Evolutionary conservation across 73 alveolate genomes (phyloP), one percentile per base, ranked within the genome.

Genomic region (Paramecium biaurelia): DNA sequence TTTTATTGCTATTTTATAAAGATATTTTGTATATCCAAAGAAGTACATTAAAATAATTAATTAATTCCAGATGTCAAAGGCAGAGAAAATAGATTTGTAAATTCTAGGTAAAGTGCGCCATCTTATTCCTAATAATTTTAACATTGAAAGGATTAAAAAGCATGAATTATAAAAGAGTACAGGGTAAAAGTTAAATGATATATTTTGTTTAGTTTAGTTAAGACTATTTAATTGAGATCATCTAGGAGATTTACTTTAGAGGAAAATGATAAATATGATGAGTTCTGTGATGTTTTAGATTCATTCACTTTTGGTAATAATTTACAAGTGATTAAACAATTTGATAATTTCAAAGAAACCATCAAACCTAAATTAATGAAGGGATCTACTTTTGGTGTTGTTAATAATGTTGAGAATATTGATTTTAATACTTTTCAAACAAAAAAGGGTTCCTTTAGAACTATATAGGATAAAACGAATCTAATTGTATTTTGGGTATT

Each of bases 201-300:
- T 18, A 53, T 53, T 1, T 63, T 32, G 2, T 26, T 28, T 63
- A 63, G 84, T 12, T 26, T 63, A 12, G 84, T 63, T 30, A 63
- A 63, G 45, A 63, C 43, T 1, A 63, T 14, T 32, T 4, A 30
- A 32, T 32, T 63, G 6, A 26, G 28, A n/a, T 63, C 84, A 4
- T 32, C 45, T 4, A 63, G 0, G 9, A 63, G 84, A 63, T 63
- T 63, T 26, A 30, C 84, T 12, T 26, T 63, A 24, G 49, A 63
- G 45, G 10, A 63, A 49, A 63, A 26, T 14, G 49, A 26, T 30
- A 11, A 63, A 63, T 63, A 63, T 63, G 84, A 63, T 63, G 84
- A 63, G 84, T 63, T 63, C 84, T 63, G 84, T 24, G 84, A 63
- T 63, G 28, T 30, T 12, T 63, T 63, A 63, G 84, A 63, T 63